These are phyloP conservation scores for Russula vinacea DNA, from an alignment of 768 basidiomycete species.

Conservation along the genomic window DNA sequence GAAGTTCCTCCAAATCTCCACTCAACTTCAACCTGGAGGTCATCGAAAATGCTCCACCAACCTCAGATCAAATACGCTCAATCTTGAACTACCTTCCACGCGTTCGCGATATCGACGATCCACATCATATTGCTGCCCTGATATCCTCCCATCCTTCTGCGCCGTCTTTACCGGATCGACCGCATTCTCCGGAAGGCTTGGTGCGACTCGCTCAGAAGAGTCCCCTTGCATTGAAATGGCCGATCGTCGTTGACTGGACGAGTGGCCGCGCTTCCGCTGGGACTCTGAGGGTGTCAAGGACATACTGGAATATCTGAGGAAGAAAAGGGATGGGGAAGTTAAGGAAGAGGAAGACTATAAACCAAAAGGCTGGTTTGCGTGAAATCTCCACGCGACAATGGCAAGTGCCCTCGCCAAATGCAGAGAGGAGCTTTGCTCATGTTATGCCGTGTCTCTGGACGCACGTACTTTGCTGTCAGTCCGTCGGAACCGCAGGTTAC, in stretches of 20 bases:
- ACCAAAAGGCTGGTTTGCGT: conserved; percentile 43
- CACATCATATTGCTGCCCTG: conserved; percentile 40
- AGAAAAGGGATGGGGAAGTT: conserved; percentile 62
- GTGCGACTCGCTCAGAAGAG: conserved; percentile 51
- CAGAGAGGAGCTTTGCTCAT: not conserved
- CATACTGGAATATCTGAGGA: conserved; percentile 63
- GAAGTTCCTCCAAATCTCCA: conserved; percentile 45
- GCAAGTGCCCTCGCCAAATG: not conserved
- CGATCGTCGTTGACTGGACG: conserved; percentile 76
- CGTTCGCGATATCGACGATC: conserved; percentile 33
- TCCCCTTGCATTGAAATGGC: conserved; percentile 68
- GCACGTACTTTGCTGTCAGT: not conserved
- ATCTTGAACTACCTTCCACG: conserved; percentile 59
- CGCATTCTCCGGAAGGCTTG: conserved; percentile 45
- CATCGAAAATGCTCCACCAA: conserved; percentile 61
- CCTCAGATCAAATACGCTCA: conserved; percentile 60
- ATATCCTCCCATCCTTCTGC: conserved; percentile 60
- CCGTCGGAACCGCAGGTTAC: not conserved
- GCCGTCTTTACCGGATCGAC: conserved; percentile 39
- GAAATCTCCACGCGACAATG: not conserved
- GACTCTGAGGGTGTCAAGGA: conserved; percentile 64
- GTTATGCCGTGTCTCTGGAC: not conserved
- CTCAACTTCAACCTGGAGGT: conserved; percentile 71
- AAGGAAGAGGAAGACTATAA: conserved; percentile 45
- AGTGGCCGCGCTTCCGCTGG: conserved; percentile 63